Percentiles rank a stretch among this genome's conserved stretches.
phyloP scores from a whole-genome alignment of 2,329 filamentous ascomycete genomes.

The Scedosporium dehoogii region DNA sequence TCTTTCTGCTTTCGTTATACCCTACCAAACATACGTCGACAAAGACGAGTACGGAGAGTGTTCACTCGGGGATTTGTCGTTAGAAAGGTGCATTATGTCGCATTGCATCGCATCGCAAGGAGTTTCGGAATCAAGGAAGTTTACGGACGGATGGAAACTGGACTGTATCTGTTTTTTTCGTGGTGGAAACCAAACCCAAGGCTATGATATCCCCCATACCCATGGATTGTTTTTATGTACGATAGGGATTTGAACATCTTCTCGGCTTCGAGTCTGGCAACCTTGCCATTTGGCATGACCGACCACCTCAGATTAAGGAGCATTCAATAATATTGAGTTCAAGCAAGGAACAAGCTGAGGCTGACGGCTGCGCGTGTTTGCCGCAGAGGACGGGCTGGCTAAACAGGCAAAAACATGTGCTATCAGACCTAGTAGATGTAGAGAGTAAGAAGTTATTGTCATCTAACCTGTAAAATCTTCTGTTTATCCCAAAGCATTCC shows the following conservation, averaged over 20 bases:
- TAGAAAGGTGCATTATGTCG: not conserved
- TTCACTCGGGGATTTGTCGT: not conserved
- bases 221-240: not conserved
- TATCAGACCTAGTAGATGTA: too few relatives aligned
- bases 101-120: constrained; percentile 4
- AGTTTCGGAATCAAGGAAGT: constrained; percentile 1
- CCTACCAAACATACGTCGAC: not conserved
- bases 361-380: too few relatives aligned
- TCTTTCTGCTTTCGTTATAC: not conserved
- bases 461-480: too few relatives aligned
- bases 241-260: not conserved
- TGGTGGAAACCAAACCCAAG: not conserved
- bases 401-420: too few relatives aligned
- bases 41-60: not conserved
- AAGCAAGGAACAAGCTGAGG: too few relatives aligned
- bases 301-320: too few relatives aligned
- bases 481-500: not conserved
- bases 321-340: too few relatives aligned
- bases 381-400: too few relatives aligned
- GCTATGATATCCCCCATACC: not conserved
- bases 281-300: not conserved
- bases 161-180: not conserved
- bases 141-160: not conserved
- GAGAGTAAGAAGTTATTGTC: too few relatives aligned
- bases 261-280: not conserved